A percentile compares a stretch with the other conserved stretches of the same genome.
Conservation (phyloP, 768 basidiomycete species). For the Rickenella mellea region DNA sequence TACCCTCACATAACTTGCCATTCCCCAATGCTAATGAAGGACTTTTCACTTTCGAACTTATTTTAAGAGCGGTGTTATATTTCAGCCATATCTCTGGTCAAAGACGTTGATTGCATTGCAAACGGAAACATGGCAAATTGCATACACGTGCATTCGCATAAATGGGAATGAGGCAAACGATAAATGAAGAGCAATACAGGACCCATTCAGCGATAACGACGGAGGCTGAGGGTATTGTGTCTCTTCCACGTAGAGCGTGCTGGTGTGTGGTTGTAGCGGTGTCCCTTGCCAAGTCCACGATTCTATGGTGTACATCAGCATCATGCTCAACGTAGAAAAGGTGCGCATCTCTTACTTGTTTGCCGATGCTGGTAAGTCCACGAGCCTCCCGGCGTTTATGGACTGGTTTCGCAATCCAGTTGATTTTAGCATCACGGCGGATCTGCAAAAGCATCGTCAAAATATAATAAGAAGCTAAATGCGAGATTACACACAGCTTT, state of each 20-base stretch:
- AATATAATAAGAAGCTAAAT: not conserved
- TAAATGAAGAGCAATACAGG: conserved; percentile 13
- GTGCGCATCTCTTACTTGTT: conserved; percentile 51
- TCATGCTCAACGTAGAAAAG: conserved; percentile 1
- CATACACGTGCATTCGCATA: no score
- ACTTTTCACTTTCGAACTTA: no score
- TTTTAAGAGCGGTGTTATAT: no score
- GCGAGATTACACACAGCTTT: conserved; percentile 60
- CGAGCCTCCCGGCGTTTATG: conserved; percentile 98
- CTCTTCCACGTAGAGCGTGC: conserved; percentile 90
- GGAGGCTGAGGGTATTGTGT: conserved; percentile 95
- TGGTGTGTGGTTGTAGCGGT: conserved; percentile 88
- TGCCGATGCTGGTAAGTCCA: conserved; percentile 93
- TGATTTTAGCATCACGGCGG: conserved; percentile 93
- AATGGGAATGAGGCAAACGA: conserved; percentile 3
- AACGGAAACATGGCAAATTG: no score
- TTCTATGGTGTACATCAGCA: conserved; percentile 49
- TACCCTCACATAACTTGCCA: no score
- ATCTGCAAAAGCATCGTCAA: conserved; percentile 35
- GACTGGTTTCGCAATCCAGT: conserved; percentile 97
- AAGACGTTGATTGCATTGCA: no score
- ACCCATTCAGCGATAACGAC: conserved; percentile 69
- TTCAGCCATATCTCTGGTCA: no score
- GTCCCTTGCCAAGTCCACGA: conserved; percentile 94
- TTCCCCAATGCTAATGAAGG: no score